Evolutionary conservation across 1,139 yeast genomes (phyloP), one percentile per base, ranked within the genome.

Genomic region (Scheffersomyces titani): DNA sequence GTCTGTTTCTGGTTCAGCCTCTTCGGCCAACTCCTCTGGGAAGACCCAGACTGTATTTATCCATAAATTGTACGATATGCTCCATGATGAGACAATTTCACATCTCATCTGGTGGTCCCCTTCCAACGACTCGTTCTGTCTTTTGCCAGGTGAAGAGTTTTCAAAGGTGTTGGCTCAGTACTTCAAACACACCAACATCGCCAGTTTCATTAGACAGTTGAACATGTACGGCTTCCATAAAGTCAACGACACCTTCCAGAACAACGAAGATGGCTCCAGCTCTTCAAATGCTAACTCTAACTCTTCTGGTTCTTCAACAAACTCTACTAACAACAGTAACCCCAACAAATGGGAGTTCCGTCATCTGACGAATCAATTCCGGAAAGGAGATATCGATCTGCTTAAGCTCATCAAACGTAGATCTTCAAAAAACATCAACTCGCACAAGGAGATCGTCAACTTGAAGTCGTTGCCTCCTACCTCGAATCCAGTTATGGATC

Each of bases 131-230:
- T 77, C 83, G 3, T 82, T 82, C 60, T 76, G 73, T 57, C 67
- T 79, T 9, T 65, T 73, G 30, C 82, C 82, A 2, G 84, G 84
- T 51, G 89, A 87, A 62, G 87, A 86, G 55, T 87, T 88, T 60
- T 83, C 89, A 55, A 78, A 81, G 64, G 83, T 85, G 24, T 73
- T 89, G 60, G 82, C 89, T 52, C 83, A 80, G 54, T 89, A 87
- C 70, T 89, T 89, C 73, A 89, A 89, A 67, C 94, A 89, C 69
- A 88, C 92, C 50, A 89, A 89, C 66, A 88, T 88, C 52, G 91
- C 93, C 0, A 85, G 90, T 30, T 89, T 89, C 70, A 89, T 89
- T 46, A 80, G 94, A 56, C 66, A 63, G 56, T 60, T 63, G 52
- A 63, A 63, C 57, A 63, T 63, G 66, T 63, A 89, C 67, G 94